phyloP scores from a whole-genome alignment of 441 rosid genomes.

The Kokia cookei region DNA sequence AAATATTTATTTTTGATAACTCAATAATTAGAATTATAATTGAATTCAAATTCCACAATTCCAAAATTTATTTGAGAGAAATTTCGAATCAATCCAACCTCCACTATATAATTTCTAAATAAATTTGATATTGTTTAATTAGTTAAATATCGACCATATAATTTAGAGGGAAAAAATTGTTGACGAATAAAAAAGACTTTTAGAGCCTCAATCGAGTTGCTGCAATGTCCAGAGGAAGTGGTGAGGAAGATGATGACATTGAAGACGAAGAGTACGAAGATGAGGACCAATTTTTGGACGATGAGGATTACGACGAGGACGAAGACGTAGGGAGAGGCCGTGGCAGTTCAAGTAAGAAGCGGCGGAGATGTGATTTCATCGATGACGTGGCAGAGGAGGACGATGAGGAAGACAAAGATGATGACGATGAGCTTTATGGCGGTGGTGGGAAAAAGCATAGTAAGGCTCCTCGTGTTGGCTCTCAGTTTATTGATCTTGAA shows the following conservation, averaged over 20 bases:
- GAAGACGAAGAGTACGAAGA: conserved; percentile 38
- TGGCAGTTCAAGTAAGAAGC: conserved; percentile 43
- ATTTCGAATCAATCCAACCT: too few relatives aligned
- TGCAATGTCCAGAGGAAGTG: conserved; percentile 40
- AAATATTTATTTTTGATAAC: too few relatives aligned
- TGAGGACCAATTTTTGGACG: conserved; percentile 28
- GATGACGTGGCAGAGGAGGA: conserved; percentile 90
- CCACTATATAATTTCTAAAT: too few relatives aligned
- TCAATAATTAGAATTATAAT: too few relatives aligned
- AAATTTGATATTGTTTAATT: too few relatives aligned
- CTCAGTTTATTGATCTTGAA: conserved; percentile 51
- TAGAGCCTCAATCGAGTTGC: background rate
- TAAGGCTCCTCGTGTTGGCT: conserved; percentile 37
- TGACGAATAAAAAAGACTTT: too few relatives aligned
- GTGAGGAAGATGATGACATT: conserved; percentile 40
- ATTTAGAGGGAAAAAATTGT: too few relatives aligned
- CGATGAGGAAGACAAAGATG: conserved; percentile 57
- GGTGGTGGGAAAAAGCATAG: conserved; percentile 28
- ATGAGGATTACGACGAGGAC: conserved; percentile 28
- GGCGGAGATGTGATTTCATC: conserved; percentile 63
- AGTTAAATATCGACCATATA: too few relatives aligned
- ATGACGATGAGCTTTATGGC: conserved; percentile 56
- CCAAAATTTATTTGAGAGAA: too few relatives aligned
- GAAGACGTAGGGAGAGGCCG: conserved; percentile 13
- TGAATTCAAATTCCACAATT: too few relatives aligned